Evolutionary conservation across 139 green algal species (phyloP).

Genomic region (Chlamydomonas incerta): DNA sequence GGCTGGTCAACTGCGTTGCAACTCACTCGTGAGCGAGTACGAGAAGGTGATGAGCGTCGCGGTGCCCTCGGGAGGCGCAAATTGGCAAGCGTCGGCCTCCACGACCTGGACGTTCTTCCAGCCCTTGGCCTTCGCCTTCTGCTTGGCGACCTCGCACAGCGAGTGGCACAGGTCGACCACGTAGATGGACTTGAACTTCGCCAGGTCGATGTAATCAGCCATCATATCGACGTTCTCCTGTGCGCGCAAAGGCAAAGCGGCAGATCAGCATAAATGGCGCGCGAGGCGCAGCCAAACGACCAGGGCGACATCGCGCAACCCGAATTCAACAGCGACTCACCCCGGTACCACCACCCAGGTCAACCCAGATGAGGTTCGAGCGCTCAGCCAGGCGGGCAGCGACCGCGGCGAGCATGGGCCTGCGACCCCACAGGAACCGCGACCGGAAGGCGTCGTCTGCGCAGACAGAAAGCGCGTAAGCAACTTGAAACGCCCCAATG

Average conservation of each 20-base stretch:
- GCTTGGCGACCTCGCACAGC: constrained; percentile 88
- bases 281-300: not conserved
- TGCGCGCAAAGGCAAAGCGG: not conserved
- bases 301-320: not conserved
- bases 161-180: constrained; percentile 95
- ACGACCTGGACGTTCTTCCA: constrained; percentile 97
- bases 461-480: not conserved
- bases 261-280: constrained; percentile 18
- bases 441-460: constrained; percentile 96
- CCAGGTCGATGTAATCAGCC: constrained; percentile 90
- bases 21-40: constrained; percentile 93
- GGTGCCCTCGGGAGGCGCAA: constrained; percentile 70
- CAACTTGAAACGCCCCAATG: not conserved
- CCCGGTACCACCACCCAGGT: constrained; percentile 94
- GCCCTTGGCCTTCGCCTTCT: constrained; percentile 82
- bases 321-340: constrained; percentile 48
- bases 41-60: constrained; percentile 97
- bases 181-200: constrained; percentile 94
- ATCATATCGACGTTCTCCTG: constrained; percentile 98
- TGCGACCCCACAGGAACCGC: constrained; percentile 94
- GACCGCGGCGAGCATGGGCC: constrained; percentile 90
- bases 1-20: not conserved
- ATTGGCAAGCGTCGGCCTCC: constrained; percentile 94
- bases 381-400: constrained; percentile 81
- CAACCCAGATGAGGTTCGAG: constrained; percentile 91